Evolutionary conservation across 2,329 filamentous ascomycete genomes (phyloP).

Genomic region (Pezicula neosporulosa): DNA sequence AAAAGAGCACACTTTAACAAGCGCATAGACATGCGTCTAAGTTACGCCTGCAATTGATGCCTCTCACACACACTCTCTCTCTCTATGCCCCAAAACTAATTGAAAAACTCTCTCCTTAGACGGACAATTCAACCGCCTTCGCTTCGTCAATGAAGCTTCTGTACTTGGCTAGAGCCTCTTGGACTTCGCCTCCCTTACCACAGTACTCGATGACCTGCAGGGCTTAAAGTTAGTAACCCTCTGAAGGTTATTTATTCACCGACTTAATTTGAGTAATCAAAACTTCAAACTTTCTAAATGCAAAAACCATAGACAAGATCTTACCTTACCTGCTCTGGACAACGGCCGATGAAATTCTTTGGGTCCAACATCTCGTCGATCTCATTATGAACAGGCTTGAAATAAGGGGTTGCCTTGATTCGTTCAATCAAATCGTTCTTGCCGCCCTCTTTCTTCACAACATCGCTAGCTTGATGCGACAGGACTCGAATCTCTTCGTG

Average conservation of each 20-base stretch:
- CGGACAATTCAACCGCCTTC: slow-evolving; percentile 18
- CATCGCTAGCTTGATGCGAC: slow-evolving; percentile 68
- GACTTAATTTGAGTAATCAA: too few species aligned
- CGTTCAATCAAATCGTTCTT: slow-evolving; percentile 79
- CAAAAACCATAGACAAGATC: slow-evolving; percentile 9
- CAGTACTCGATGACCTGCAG: slow-evolving; percentile 32
- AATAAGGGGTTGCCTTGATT: slow-evolving; percentile 71
- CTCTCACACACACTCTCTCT: too few species aligned
- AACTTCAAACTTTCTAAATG: too few species aligned
- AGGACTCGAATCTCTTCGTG: slow-evolving; percentile 87
- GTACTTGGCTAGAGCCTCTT: slow-evolving; percentile 43
- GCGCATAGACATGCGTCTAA: too few species aligned
- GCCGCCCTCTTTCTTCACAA: slow-evolving; percentile 71
- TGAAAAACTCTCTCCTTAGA: background rate
- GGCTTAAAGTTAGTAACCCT: too few species aligned
- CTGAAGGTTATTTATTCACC: too few species aligned
- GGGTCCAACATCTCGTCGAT: slow-evolving; percentile 66
- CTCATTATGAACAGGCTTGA: slow-evolving; percentile 67
- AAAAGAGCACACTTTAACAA: too few species aligned
- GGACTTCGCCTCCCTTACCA: slow-evolving; percentile 42
- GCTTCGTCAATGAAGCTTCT: slow-evolving; percentile 26
- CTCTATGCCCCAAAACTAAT: too few species aligned
- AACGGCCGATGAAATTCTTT: slow-evolving; percentile 54
- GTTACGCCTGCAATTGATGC: too few species aligned
- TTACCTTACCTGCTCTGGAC: slow-evolving; percentile 52